Evolutionary conservation across 2,329 filamentous ascomycete genomes (phyloP).

Genomic region (Fonsecaea monophora): DNA sequence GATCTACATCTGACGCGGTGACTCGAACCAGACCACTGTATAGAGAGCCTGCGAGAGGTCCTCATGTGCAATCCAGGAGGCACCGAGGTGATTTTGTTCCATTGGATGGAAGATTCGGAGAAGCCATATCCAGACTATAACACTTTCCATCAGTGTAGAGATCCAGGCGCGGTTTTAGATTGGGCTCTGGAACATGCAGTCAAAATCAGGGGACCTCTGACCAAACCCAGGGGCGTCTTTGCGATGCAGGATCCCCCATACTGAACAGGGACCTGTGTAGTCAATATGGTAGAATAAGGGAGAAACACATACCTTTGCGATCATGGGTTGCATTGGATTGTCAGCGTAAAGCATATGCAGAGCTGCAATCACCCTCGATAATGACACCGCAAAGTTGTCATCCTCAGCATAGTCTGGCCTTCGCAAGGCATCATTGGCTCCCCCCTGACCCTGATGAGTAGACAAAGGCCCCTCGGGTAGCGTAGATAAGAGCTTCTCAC

Average conservation of each 20-base stretch:
- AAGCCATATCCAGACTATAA: conserved; percentile 17
- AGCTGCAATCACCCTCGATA: too few species aligned
- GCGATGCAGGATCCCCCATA: conserved; percentile 4
- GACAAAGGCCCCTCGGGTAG: too few species aligned
- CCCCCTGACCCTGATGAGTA: too few species aligned
- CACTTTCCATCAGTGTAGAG: conserved; percentile 9
- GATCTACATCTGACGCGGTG: background rate
- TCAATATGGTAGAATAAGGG: background rate
- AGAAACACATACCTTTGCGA: too few species aligned
- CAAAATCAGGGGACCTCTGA: conserved; percentile 1
- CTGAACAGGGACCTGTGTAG: background rate
- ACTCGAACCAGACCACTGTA: background rate
- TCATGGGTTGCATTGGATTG: too few species aligned
- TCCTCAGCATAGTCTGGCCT: too few species aligned
- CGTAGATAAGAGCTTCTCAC: too few species aligned
- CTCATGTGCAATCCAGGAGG: conserved; percentile 11
- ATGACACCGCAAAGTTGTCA: too few species aligned
- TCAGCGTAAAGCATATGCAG: too few species aligned
- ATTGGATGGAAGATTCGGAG: conserved; percentile 9
- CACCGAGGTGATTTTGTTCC: conserved; percentile 9
- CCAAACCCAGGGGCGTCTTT: conserved; percentile 1
- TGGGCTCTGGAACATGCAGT: conserved; percentile 6
- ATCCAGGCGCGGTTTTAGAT: conserved; percentile 1
- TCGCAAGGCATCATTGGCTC: too few species aligned
- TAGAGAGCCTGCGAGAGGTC: conserved; percentile 11